Base-by-base conservation (phyloP, 164 flowering plant species). In the Amborella trichopoda region DNA sequence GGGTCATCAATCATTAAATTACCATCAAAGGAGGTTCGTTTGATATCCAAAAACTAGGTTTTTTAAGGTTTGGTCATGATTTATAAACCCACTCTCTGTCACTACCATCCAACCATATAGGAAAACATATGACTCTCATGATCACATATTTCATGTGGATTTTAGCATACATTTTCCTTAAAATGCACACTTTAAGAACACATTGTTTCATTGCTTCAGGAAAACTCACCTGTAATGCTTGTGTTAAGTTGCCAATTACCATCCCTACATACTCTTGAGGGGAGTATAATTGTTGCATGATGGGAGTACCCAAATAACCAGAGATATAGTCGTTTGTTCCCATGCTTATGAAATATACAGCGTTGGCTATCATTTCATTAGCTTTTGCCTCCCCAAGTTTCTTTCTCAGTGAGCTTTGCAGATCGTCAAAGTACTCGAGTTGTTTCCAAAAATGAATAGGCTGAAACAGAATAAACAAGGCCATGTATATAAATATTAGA, bases 311-410 rank as follows among this genome's bases (percentile, higher is more conserved):
- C 5, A 78, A 23, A 46, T 73, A 78, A 30, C 77, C 75, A 23
- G 62, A 70, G 66, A 75, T 54, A 23, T 75, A 78, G 46, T 75
- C 85, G 28, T 75, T 78, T 48, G 75, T 69, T 51, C 81, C 85
- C 0, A 75, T 66, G 34, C 79, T 75, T 27, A 78, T 44, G 61
- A 71, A 73, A 58, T 75, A 78, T 21, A 78, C 73, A 6, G 79
- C 85, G 41, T 69, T 63, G 16, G 77, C 59, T 27, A 75, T 54
- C 14, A 71, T 10, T 26, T 63, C 51, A 37, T 46, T 49, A 10
- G 81, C 56, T 34, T 58, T 24, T 8, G 12, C 56, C 21, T 61
- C 62, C 37, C 81, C 85, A n/a, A 65, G 48, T 42, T 67, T 67
- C 18, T 60, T 52, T 28, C 17, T 33, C 11, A 75, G 49, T 36